These are phyloP conservation scores for Hygrophila difformis DNA, from an alignment of 257 asterid species.

Conservation along the genomic window DNA sequence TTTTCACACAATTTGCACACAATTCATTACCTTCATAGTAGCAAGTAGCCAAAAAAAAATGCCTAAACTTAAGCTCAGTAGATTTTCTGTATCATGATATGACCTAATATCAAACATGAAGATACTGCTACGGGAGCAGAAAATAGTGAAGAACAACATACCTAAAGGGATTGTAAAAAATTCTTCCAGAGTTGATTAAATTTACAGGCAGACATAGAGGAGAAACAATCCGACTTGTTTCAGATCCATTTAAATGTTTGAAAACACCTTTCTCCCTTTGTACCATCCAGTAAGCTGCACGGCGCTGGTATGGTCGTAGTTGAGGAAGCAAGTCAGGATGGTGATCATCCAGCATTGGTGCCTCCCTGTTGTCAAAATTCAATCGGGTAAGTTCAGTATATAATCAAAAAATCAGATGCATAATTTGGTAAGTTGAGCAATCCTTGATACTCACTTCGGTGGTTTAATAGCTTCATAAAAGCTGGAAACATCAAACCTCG, in stretches of 20 bases:
- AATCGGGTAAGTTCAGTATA: slow-evolving; percentile 15
- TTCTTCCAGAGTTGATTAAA: slow-evolving; percentile 50
- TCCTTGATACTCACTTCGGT: slow-evolving; percentile 61
- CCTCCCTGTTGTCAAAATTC: slow-evolving; percentile 45
- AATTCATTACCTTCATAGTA: slow-evolving; percentile 2
- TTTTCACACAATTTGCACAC: background rate
- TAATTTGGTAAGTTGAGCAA: slow-evolving; percentile 6
- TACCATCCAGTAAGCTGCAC: slow-evolving; percentile 98
- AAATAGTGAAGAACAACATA: slow-evolving; percentile 24
- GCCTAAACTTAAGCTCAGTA: slow-evolving; percentile 4
- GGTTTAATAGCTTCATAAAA: slow-evolving; percentile 96
- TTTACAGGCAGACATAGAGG: slow-evolving; percentile 78
- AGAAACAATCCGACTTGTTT: slow-evolving; percentile 38
- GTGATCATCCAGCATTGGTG: slow-evolving; percentile 62
- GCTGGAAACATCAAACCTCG: slow-evolving; percentile 60
- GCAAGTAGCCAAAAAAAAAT: background rate
- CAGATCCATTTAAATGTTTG: slow-evolving; percentile 30
- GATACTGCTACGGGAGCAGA: background rate
- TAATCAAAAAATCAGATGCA: slow-evolving; percentile 8
- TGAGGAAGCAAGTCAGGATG: slow-evolving; percentile 74
- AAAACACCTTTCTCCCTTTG: slow-evolving; percentile 66
- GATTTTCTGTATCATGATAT: background rate
- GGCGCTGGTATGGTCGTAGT: slow-evolving; percentile 93
- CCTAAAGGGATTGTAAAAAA: slow-evolving; percentile 95
- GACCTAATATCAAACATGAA: slow-evolving; percentile 13